A percentile compares a stretch with the other conserved stretches of the same genome.
These are phyloP conservation scores for Drechmeria coniospora DNA, from an alignment of 2,329 filamentous ascomycete species.

Conservation along the genomic window DNA sequence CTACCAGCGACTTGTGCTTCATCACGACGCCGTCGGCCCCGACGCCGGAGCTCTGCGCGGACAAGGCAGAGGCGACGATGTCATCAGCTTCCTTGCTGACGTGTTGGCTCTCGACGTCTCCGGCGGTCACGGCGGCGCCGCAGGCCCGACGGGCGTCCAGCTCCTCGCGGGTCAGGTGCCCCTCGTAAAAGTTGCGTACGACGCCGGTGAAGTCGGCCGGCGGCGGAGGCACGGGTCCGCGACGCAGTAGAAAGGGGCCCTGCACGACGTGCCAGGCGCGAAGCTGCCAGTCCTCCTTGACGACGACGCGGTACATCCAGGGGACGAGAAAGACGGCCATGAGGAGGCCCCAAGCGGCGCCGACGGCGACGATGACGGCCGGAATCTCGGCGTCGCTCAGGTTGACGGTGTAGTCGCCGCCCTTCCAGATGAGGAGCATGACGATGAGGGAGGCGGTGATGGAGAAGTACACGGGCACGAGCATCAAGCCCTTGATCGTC, in stretches of 20 bases:
- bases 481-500: conserved; percentile 33
- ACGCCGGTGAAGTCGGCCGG: conserved; percentile 25
- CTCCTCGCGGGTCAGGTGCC: conserved; percentile 37
- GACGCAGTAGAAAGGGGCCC: conserved; percentile 36
- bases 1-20: conserved; percentile 17
- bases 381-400: conserved; percentile 32
- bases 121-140: conserved; percentile 6
- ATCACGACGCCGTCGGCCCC: conserved; percentile 15
- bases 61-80: too few relatives aligned
- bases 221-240: conserved; percentile 22
- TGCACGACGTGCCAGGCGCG: conserved; percentile 36
- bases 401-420: conserved; percentile 27
- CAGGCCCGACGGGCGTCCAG: conserved; percentile 26
- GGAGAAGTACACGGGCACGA: conserved; percentile 41
- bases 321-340: conserved; percentile 39
- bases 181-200: conserved; percentile 40
- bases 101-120: conserved; percentile 11
- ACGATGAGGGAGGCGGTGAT: conserved; percentile 36
- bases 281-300: conserved; percentile 46
- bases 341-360: conserved; percentile 32
- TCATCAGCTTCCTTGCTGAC: too few relatives aligned
- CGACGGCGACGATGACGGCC: conserved; percentile 38
- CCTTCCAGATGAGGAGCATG: conserved; percentile 47
- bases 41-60: conserved; percentile 3
- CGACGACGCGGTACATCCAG: conserved; percentile 41